phyloP scores from a whole-genome alignment of 768 basidiomycete species.

The Suillus plorans region DNA sequence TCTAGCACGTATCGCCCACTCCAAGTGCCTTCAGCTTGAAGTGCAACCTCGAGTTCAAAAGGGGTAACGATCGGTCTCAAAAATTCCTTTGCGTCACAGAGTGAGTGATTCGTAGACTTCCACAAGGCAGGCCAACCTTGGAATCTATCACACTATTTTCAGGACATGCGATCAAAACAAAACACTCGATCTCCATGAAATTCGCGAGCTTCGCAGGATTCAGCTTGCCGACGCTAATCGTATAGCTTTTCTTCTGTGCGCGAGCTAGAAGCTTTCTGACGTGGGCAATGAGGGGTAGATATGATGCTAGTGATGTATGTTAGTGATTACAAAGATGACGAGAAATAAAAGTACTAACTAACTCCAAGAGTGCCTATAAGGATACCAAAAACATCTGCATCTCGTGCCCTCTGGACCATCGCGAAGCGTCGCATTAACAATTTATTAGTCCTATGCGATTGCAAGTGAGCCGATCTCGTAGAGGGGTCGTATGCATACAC shows the following conservation, averaged over 20 bases:
- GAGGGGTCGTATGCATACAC: constrained; percentile 76
- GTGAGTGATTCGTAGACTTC: neutral
- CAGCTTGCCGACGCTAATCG: constrained; percentile 91
- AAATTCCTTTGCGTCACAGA: constrained; percentile 64
- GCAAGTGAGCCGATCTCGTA: constrained; percentile 44
- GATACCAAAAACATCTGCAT: constrained; percentile 93
- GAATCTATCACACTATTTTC: constrained; percentile 85
- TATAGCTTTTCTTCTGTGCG: constrained; percentile 87
- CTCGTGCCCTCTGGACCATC: constrained; percentile 80
- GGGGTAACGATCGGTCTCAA: constrained; percentile 90
- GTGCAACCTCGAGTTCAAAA: constrained; percentile 82
- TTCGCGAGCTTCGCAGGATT: constrained; percentile 95
- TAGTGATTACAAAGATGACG: neutral
- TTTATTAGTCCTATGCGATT: constrained; percentile 72
- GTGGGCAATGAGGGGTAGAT: constrained; percentile 80
- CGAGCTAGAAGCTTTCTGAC: constrained; percentile 68
- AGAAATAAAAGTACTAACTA: constrained; percentile 42
- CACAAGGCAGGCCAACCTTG: constrained; percentile 41
- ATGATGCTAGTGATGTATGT: constrained; percentile 54
- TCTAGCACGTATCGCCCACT: constrained; percentile 78
- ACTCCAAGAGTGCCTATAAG: constrained; percentile 94
- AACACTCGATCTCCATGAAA: constrained; percentile 95
- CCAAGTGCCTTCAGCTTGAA: constrained; percentile 71
- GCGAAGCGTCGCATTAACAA: constrained; percentile 91
- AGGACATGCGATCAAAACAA: constrained; percentile 90